These are phyloP conservation scores for Cryptosporidium ubiquitum DNA, from an alignment of 169 alveolate genomes.

Conservation along the genomic window DNA sequence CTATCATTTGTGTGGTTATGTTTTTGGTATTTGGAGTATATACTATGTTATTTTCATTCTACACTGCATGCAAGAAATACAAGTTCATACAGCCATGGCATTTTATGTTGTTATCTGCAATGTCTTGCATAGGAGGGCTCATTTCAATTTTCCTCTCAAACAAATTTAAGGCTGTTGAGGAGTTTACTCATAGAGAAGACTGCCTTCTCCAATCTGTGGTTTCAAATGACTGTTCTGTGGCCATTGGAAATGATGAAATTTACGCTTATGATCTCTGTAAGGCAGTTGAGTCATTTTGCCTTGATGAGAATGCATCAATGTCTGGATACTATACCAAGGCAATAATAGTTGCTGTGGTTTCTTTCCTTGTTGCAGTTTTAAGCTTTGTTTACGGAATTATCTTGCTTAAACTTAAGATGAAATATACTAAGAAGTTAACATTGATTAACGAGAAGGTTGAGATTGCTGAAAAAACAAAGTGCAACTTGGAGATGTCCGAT, in stretches of 20 bases:
- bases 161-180: conserved; percentile 24
- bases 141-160: conserved; percentile 59
- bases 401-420: conserved; percentile 22
- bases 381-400: conserved; percentile 53
- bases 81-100: conserved; percentile 71
- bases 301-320: conserved; percentile 38
- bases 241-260: conserved; percentile 45
- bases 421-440: conserved; percentile 16
- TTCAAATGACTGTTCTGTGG: conserved; percentile 63
- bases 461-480: background rate
- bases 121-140: conserved; percentile 61
- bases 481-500: background rate
- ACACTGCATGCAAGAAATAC: conserved; percentile 66
- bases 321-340: conserved; percentile 36
- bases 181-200: conserved; percentile 27
- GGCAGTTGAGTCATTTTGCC: conserved; percentile 64
- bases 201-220: conserved; percentile 65
- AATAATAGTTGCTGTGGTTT: conserved; percentile 34
- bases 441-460: conserved; percentile 11
- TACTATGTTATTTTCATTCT: conserved; percentile 39
- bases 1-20: conserved; percentile 58
- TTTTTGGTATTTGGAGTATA: conserved; percentile 48
- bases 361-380: conserved; percentile 26
- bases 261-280: conserved; percentile 66
- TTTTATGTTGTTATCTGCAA: conserved; percentile 22